These are phyloP conservation scores for Meyerozyma sp. DNA, from an alignment of 1,139 yeast genomes.

Conservation along the genomic window DNA sequence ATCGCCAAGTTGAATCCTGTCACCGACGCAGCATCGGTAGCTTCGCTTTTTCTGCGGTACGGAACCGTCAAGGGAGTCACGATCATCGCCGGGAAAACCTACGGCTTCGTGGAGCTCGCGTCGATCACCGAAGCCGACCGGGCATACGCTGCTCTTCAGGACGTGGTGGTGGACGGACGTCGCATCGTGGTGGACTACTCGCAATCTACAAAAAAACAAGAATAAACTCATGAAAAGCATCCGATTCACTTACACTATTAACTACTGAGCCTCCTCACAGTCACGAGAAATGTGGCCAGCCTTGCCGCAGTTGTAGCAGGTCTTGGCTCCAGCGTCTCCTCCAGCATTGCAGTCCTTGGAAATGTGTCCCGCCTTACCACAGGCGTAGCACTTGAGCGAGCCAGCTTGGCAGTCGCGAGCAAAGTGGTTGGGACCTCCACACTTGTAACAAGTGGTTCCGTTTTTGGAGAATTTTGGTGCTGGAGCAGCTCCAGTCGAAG, in stretches of 20 bases:
- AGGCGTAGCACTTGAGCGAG: slow-evolving; percentile 77
- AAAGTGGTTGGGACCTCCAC: slow-evolving; percentile 91
- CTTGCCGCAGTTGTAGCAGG: slow-evolving; percentile 42
- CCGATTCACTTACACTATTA: not conserved
- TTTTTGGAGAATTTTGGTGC: slow-evolving; percentile 14
- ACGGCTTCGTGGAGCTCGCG: slow-evolving; percentile 59
- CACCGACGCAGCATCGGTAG: slow-evolving; percentile 50
- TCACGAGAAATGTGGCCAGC: slow-evolving; percentile 34
- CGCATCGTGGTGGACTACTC: slow-evolving; percentile 65
- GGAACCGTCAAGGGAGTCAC: slow-evolving; percentile 35
- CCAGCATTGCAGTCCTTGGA: slow-evolving; percentile 68
- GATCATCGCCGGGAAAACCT: slow-evolving; percentile 44
- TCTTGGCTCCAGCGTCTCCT: slow-evolving; percentile 38
- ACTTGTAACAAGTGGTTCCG: slow-evolving; percentile 76
- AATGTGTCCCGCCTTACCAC: slow-evolving; percentile 87
- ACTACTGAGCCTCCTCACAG: slow-evolving; percentile 13
- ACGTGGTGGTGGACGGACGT: slow-evolving; percentile 46
- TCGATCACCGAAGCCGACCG: slow-evolving; percentile 45
- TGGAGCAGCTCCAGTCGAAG: slow-evolving; percentile 12
- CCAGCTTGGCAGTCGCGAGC: slow-evolving; percentile 87
- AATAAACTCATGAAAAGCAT: not conserved
- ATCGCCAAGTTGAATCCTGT: slow-evolving; percentile 60
- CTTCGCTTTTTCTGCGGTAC: slow-evolving; percentile 52
- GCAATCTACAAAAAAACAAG: slow-evolving; percentile 37
- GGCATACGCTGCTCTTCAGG: slow-evolving; percentile 56